These are phyloP conservation scores for Diplodia sapinea DNA, from an alignment of 2,329 filamentous ascomycete genomes.

Conservation along the genomic window DNA sequence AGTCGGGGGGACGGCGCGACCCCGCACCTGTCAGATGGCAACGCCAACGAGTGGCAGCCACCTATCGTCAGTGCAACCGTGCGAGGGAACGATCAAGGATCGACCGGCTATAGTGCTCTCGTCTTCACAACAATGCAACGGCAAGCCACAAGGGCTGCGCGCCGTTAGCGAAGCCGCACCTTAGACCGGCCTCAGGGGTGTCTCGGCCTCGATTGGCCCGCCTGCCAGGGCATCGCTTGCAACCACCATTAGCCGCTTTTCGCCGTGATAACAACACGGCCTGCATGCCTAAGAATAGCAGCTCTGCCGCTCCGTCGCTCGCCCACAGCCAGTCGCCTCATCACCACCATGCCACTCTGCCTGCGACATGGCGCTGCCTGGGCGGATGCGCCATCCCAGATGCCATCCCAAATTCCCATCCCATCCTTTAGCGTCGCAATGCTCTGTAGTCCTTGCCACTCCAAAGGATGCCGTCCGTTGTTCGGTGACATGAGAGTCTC, in stretches of 20 bases:
- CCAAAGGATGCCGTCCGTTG: too few species aligned
- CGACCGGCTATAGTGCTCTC: too few species aligned
- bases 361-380: conserved; percentile 18
- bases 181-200: conserved; percentile 3
- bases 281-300: conserved; percentile 27
- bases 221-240: conserved; percentile 20
- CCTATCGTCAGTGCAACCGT: conserved; percentile 8
- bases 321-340: conserved; percentile 6
- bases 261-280: conserved; percentile 20
- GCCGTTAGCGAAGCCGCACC: conserved; percentile 2
- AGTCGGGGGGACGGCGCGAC: too few species aligned
- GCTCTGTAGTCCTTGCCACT: too few species aligned
- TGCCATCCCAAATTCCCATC: too few species aligned
- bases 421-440: too few species aligned
- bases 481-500: background rate
- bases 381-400: background rate
- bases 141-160: background rate
- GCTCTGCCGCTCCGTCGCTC: background rate
- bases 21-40: too few species aligned
- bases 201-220: background rate
- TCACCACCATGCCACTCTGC: conserved; percentile 5
- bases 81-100: background rate
- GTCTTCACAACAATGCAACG: background rate
- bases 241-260: conserved; percentile 14
- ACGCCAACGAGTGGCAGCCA: background rate